phyloP scores from a whole-genome alignment of 31 red algal genomes.

The Bonnemaisonia californica region DNA sequence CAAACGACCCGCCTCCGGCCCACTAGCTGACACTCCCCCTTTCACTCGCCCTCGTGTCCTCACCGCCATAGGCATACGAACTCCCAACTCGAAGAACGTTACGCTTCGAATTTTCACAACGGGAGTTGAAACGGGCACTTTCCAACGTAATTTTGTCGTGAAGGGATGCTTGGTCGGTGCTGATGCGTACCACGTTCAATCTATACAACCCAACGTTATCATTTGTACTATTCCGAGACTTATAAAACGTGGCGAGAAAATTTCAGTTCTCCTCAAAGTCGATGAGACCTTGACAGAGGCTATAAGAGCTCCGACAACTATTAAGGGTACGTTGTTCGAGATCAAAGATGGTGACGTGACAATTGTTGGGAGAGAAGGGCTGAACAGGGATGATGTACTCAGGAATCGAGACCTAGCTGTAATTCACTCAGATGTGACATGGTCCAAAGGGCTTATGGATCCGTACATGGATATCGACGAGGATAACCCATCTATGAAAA shows the following conservation, averaged over 20 bases:
- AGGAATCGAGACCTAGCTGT: background rate
- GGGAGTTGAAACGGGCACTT: background rate
- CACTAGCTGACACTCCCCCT: background rate
- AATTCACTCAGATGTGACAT: background rate
- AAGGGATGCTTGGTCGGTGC: background rate
- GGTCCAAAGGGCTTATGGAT: background rate
- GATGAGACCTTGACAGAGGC: background rate
- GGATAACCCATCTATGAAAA: background rate
- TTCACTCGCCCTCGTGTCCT: background rate
- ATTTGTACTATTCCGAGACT: background rate
- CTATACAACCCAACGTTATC: background rate
- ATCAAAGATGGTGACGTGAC: background rate
- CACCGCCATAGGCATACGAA: background rate
- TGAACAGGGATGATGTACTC: background rate
- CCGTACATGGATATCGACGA: background rate
- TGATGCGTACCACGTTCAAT: background rate
- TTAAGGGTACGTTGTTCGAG: background rate
- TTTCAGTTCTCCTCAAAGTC: background rate
- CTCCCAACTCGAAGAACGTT: background rate
- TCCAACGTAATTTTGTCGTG: background rate
- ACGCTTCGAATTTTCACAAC: background rate
- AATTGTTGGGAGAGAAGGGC: background rate
- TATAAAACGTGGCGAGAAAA: background rate
- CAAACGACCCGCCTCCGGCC: background rate
- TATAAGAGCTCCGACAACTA: background rate